A percentile compares a stretch with the other conserved stretches of the same genome.
Evolutionary conservation across 305 asterid species (phyloP).

Genomic region (Fraxinus ornus): DNA sequence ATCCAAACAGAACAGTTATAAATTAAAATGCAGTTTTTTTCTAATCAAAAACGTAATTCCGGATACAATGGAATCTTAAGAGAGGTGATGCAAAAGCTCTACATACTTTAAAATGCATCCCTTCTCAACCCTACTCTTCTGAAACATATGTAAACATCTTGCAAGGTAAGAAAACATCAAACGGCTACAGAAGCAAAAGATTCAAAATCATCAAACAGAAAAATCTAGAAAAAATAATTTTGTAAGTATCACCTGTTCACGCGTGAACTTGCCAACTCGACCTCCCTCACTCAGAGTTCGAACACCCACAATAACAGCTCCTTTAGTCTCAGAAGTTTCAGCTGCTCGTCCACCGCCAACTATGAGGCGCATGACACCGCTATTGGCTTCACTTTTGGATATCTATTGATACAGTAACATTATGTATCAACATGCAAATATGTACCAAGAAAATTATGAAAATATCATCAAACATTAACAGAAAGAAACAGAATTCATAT

Average conservation of each 20-base stretch:
- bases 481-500: not conserved
- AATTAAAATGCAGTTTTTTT: not conserved
- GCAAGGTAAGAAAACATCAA: not conserved
- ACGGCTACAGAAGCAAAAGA: constrained; percentile 14
- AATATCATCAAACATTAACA: not conserved
- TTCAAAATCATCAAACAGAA: not conserved
- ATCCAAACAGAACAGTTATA: not conserved
- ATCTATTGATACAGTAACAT: constrained; percentile 44
- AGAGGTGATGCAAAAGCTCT: constrained; percentile 2
- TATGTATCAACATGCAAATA: constrained; percentile 20
- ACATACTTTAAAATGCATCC: not conserved
- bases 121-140: not conserved
- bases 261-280: constrained; percentile 88
- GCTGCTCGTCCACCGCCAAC: constrained; percentile 99
- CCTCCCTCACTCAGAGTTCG: constrained; percentile 99
- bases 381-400: constrained; percentile 81
- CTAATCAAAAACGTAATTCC: not conserved
- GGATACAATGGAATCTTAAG: constrained; percentile 5
- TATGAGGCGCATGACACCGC: constrained; percentile 99
- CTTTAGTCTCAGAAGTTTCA: constrained; percentile 75
- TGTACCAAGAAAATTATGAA: constrained; percentile 14
- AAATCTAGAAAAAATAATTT: constrained; percentile 2
- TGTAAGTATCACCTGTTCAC: constrained; percentile 79
- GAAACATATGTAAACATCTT: constrained; percentile 5
- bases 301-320: constrained; percentile 95